These are phyloP conservation scores for Metschnikowia noctiluminum DNA, from an alignment of 805 yeast genomes.

Conservation along the genomic window DNA sequence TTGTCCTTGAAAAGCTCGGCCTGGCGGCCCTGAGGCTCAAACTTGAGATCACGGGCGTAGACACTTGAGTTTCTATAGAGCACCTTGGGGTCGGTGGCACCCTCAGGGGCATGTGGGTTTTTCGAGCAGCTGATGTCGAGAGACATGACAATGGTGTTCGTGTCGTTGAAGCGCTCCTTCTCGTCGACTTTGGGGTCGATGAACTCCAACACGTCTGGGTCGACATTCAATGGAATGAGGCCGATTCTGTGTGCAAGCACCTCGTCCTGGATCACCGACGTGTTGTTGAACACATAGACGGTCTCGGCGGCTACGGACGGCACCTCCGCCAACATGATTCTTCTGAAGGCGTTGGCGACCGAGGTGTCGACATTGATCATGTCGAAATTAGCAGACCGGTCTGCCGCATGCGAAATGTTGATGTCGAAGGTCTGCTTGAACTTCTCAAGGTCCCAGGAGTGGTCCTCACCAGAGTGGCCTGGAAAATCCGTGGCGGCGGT, in stretches of 20 bases:
- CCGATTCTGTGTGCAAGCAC: constrained; percentile 96
- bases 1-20: constrained; percentile 59
- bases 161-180: constrained; percentile 71
- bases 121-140: constrained; percentile 80
- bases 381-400: constrained; percentile 81
- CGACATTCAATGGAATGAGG: constrained; percentile 81
- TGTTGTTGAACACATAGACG: constrained; percentile 86
- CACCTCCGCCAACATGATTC: constrained; percentile 95
- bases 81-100: constrained; percentile 76
- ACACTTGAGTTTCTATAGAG: constrained; percentile 81
- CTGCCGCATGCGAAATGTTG: constrained; percentile 59
- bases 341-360: constrained; percentile 91
- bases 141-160: constrained; percentile 82
- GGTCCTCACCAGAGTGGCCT: constrained; percentile 67
- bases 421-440: constrained; percentile 69
- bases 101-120: constrained; percentile 78
- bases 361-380: constrained; percentile 85
- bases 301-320: constrained; percentile 95
- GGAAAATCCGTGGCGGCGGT: constrained; percentile 91
- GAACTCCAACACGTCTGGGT: constrained; percentile 88
- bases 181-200: constrained; percentile 63
- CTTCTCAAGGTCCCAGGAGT: constrained; percentile 79
- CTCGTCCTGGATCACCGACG: constrained; percentile 96
- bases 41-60: constrained; percentile 84
- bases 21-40: constrained; percentile 91